A percentile compares a stretch with the other conserved stretches of the same genome.
Evolutionary conservation across 116 monocot genomes (phyloP).

Genomic region (Posidonia oceanica): DNA sequence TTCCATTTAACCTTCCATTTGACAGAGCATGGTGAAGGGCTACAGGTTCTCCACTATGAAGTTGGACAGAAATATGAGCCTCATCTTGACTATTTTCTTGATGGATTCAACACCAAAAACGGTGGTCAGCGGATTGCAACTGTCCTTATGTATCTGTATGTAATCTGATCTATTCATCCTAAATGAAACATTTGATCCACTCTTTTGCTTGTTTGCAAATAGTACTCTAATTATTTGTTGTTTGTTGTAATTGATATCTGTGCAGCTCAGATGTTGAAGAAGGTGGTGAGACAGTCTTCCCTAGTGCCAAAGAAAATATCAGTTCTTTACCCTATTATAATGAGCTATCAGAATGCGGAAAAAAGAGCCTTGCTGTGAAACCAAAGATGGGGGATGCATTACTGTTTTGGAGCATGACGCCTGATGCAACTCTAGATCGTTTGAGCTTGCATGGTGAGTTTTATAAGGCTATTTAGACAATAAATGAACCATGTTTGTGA

Average conservation of each 20-base stretch:
- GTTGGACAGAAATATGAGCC: constrained; percentile 31
- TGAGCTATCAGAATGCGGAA: constrained; percentile 23
- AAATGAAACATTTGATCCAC: not conserved
- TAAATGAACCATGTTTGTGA: no score
- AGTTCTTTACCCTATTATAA: constrained; percentile 15
- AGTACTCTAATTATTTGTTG: not conserved
- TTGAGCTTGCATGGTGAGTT: constrained; percentile 16
- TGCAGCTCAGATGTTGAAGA: constrained; percentile 36
- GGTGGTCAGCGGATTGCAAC: constrained; percentile 31
- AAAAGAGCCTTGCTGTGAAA: constrained; percentile 19
- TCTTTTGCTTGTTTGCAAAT: not conserved
- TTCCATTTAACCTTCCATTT: not conserved
- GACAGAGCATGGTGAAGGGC: constrained; percentile 21
- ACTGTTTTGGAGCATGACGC: constrained; percentile 26
- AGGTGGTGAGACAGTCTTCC: constrained; percentile 29
- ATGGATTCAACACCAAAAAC: constrained; percentile 22
- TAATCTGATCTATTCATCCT: not conserved
- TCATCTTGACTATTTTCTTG: constrained; percentile 28
- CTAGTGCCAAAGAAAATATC: constrained; percentile 14
- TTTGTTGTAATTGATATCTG: not conserved
- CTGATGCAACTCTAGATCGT: constrained; percentile 16
- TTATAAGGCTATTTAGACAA: no score
- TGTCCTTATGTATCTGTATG: constrained; percentile 32
- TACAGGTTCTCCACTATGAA: constrained; percentile 24
- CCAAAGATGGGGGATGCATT: constrained; percentile 34